These are phyloP conservation scores for Colletotrichum tropicale DNA, from an alignment of 2,329 filamentous ascomycete species.

Conservation along the genomic window DNA sequence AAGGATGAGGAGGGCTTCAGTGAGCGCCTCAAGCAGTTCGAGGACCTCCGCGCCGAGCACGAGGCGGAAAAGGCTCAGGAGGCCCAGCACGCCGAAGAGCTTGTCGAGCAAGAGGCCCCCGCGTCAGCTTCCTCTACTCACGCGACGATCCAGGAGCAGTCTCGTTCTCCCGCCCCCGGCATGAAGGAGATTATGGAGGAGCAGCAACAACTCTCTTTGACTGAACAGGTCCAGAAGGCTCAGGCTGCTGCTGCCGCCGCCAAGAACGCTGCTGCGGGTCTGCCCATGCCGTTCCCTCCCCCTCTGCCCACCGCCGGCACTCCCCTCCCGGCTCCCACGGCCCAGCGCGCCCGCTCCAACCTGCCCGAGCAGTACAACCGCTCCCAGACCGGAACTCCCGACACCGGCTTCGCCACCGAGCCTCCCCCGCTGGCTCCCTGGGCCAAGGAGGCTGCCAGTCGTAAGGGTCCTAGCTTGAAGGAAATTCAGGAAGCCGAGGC, in stretches of 20 bases:
- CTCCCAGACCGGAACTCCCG: conserved; percentile 81
- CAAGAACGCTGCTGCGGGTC: conserved; percentile 60
- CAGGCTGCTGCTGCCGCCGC: conserved; percentile 48
- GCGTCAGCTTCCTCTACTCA: conserved; percentile 12
- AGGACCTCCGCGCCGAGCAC: conserved; percentile 75
- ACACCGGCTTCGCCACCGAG: conserved; percentile 47
- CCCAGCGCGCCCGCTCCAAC: conserved; percentile 83
- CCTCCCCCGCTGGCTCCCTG: conserved; percentile 86
- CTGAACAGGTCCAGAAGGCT: conserved; percentile 84
- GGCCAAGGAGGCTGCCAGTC: conserved; percentile 83
- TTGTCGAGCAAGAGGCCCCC: conserved; percentile 10
- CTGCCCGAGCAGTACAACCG: conserved; percentile 76
- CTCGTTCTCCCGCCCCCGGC: conserved; percentile 7
- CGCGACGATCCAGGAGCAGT: conserved; percentile 16
- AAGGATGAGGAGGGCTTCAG: conserved; percentile 64
- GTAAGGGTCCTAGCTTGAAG: conserved; percentile 89
- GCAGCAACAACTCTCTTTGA: conserved; percentile 64
- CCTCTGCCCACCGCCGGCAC: conserved; percentile 78
- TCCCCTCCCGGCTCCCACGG: conserved; percentile 85
- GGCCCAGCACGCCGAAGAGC: conserved; percentile 20
- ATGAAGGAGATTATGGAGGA: conserved; percentile 23
- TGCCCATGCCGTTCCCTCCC: conserved; percentile 78
- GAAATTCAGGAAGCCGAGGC: conserved; percentile 97
- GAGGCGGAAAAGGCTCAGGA: conserved; percentile 57
- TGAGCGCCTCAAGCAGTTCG: conserved; percentile 83